phyloP scores from a whole-genome alignment of 2,329 filamentous ascomycete genomes.

The Plectosphaerella plurivora region DNA sequence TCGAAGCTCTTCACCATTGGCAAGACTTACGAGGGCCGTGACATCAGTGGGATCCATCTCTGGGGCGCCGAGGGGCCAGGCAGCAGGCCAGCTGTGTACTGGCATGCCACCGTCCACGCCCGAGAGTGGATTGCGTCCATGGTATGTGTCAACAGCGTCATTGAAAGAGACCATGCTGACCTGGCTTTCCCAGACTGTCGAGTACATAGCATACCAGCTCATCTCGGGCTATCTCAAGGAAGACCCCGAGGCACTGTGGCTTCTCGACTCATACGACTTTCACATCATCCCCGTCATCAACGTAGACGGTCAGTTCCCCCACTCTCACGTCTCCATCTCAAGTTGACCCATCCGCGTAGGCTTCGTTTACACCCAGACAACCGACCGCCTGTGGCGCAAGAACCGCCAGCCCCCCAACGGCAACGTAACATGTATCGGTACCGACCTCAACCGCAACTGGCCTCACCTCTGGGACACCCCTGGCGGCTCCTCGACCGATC shows the following conservation, averaged over 20 bases:
- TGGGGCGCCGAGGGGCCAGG: slow-evolving; percentile 41
- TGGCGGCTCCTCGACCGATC: slow-evolving; percentile 37
- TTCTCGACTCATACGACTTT: slow-evolving; percentile 61
- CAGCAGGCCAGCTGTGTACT: slow-evolving; percentile 46
- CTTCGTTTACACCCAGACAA: slow-evolving; percentile 48
- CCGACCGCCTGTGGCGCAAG: slow-evolving; percentile 49
- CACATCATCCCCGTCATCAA: slow-evolving; percentile 62
- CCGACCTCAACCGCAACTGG: slow-evolving; percentile 50
- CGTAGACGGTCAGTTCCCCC: slow-evolving; percentile 42
- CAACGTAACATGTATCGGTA: slow-evolving; percentile 31
- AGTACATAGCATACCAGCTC: slow-evolving; percentile 48
- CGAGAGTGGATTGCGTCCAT: slow-evolving; percentile 50
- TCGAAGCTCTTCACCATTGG: slow-evolving; percentile 46
- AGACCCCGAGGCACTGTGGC: slow-evolving; percentile 27
- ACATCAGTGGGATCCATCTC: slow-evolving; percentile 59
- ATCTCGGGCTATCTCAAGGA: slow-evolving; percentile 38
- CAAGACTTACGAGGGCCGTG: slow-evolving; percentile 37
- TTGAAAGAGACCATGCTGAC: background rate
- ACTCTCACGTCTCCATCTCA: background rate
- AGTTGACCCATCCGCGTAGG: slow-evolving; percentile 22
- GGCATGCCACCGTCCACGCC: slow-evolving; percentile 55
- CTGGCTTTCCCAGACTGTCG: slow-evolving; percentile 27
- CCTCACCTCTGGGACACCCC: slow-evolving; percentile 38
- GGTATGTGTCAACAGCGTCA: background rate
- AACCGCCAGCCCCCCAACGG: slow-evolving; percentile 32